These are phyloP conservation scores for Polyporus arcularius DNA, from an alignment of 768 basidiomycete species.

Conservation along the genomic window DNA sequence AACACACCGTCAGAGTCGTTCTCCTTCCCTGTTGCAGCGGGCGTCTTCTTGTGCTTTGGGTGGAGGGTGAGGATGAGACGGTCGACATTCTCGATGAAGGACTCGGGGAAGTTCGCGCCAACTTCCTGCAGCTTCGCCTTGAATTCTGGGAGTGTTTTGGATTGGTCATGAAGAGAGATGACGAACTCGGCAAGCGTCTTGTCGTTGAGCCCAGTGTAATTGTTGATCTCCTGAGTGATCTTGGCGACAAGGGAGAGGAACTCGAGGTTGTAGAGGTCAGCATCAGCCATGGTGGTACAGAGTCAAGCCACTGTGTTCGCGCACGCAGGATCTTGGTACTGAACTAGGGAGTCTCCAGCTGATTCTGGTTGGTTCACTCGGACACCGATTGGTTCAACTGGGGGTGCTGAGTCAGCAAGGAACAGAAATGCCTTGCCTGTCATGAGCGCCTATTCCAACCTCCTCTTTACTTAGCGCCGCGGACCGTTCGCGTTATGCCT, in stretches of 20 bases:
- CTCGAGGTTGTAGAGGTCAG: slow-evolving; percentile 91
- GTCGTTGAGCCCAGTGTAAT: slow-evolving; percentile 83
- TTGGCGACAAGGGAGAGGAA: slow-evolving; percentile 87
- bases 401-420: slow-evolving; percentile 7
- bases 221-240: slow-evolving; percentile 91
- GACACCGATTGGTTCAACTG: neutral
- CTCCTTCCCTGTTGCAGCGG: slow-evolving; percentile 33
- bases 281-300: slow-evolving; percentile 53
- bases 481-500: slow-evolving; percentile 55
- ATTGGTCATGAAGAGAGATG: slow-evolving; percentile 84
- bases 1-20: slow-evolving; percentile 33
- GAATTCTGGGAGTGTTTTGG: slow-evolving; percentile 78
- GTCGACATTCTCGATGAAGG: slow-evolving; percentile 91
- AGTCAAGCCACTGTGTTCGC: neutral
- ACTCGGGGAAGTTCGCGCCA: slow-evolving; percentile 85
- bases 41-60: slow-evolving; percentile 85
- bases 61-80: slow-evolving; percentile 93
- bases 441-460: slow-evolving; percentile 6
- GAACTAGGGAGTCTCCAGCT: neutral
- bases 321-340: neutral
- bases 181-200: slow-evolving; percentile 95
- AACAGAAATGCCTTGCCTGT: neutral
- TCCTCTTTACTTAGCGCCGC: neutral
- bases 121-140: slow-evolving; percentile 74
- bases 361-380: neutral